These are phyloP conservation scores for Cordyceps farinosa DNA, from an alignment of 2,329 filamentous ascomycete species.

Conservation along the genomic window DNA sequence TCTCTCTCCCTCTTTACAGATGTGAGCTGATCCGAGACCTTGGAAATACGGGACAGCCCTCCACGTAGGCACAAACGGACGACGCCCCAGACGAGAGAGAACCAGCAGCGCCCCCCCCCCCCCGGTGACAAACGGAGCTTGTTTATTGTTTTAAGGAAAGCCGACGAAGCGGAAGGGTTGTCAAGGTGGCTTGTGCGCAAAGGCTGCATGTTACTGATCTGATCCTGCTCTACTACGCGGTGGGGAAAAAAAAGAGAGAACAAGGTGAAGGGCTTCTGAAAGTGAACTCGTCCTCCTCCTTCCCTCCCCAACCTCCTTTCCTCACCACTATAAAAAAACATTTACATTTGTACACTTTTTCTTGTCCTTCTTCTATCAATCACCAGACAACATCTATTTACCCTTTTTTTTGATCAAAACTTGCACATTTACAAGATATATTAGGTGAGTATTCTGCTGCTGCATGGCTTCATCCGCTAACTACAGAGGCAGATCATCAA, in stretches of 20 bases:
- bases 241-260: neutral
- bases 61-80: neutral
- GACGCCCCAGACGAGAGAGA: neutral
- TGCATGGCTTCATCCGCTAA: neutral
- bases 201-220: neutral
- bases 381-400: neutral
- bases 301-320: neutral
- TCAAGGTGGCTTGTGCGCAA: slow-evolving; percentile 10
- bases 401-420: too few species aligned
- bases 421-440: neutral
- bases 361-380: neutral
- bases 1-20: too few species aligned
- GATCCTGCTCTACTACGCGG: neutral
- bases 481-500: neutral
- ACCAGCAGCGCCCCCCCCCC: neutral
- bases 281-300: neutral
- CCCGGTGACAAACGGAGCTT: neutral
- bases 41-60: neutral
- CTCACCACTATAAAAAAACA: neutral
- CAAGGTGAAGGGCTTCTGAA: slow-evolving; percentile 4
- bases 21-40: neutral
- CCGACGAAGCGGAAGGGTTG: neutral
- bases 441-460: neutral
- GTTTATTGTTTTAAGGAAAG: slow-evolving; percentile 9
- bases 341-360: neutral